These are phyloP conservation scores for Trypanosoma vivax DNA, from an alignment of 208 protist genomes.

Conservation along the genomic window DNA sequence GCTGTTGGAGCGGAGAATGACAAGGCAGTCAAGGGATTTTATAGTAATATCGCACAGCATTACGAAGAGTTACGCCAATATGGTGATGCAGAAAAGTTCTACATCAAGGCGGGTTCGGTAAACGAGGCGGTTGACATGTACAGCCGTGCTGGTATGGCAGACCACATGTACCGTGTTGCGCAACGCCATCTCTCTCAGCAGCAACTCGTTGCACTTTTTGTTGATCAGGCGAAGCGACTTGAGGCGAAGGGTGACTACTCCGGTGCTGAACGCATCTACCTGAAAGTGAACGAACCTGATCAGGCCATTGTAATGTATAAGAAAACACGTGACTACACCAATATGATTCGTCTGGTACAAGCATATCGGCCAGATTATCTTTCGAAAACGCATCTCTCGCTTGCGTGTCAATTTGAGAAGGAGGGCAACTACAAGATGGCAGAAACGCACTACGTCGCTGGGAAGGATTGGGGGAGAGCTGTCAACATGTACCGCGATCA, in stretches of 20 bases:
- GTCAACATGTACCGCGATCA: constrained; percentile 97
- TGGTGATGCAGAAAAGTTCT: constrained; percentile 92
- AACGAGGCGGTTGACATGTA: constrained; percentile 96
- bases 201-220: constrained; percentile 90
- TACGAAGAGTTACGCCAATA: constrained; percentile 91
- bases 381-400: constrained; percentile 91
- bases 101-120: constrained; percentile 81
- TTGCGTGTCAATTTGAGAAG: constrained; percentile 94
- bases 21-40: constrained; percentile 60
- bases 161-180: constrained; percentile 92
- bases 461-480: constrained; percentile 94
- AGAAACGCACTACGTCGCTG: constrained; percentile 92
- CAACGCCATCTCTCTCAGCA: constrained; percentile 86
- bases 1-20: constrained; percentile 38
- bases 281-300: constrained; percentile 95
- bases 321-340: constrained; percentile 85
- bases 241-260: constrained; percentile 91
- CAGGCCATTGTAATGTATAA: constrained; percentile 97
- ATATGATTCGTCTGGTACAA: constrained; percentile 93
- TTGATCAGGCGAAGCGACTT: constrained; percentile 90
- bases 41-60: constrained; percentile 90
- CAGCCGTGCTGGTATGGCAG: constrained; percentile 85
- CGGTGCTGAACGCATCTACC: constrained; percentile 94
- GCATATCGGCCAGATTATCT: constrained; percentile 90
- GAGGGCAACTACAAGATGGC: constrained; percentile 91